Base-by-base conservation (phyloP, 2,329 filamentous ascomycete genomes). In the Lizonia empirigonia region DNA sequence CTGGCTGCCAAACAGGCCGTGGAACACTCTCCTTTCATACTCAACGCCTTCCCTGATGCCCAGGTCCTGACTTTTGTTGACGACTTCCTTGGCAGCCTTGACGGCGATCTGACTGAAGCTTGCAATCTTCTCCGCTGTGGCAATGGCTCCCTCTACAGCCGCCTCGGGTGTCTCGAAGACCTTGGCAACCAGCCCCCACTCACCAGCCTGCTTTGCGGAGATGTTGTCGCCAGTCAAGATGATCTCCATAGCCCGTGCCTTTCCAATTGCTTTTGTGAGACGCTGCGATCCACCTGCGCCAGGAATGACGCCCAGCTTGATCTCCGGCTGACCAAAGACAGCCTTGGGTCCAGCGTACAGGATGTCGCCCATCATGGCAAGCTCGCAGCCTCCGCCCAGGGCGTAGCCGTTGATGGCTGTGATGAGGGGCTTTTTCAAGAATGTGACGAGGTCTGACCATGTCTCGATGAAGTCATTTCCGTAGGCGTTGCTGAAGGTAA, bases 1-100 rank as follows among this genome's bases (percentile, higher is more conserved):
- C 77, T 90, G 84, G 72, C 89, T 96, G 18, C 93, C 94, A 78
- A 99, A 99, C 67, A 97, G 70, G 20, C 86, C 83, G 76, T 99
- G 94, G 80, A 99, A 99, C 26, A 97, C 82, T 44, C 92, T 84
- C 70, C 94, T 83, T 82, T 99, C 94, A 76, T 86, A 97, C 77
- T 99, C 94, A 1, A 99, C 89, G 12, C 94, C 94, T 68, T 97
- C 94, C 63, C 89, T 80, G 53, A 99, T 78, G 3, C 87, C 81
- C 62, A 96, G 76, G 65, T 99, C 94, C 80, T 97, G 92, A 74
- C 91, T 96, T 86, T 97, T 97, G 74, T 97, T 96, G 48, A 99
- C 93, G n/a, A 94, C 93, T 80, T 99, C 94, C 82, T 99, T 99
- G 50, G 85, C 88, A 9, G 89, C 94, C 77, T 91, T 86, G 51